Evolutionary conservation across 768 basidiomycete species (phyloP), one percentile per base, ranked within the genome.

Genomic region (Sarcomyxa edulis): DNA sequence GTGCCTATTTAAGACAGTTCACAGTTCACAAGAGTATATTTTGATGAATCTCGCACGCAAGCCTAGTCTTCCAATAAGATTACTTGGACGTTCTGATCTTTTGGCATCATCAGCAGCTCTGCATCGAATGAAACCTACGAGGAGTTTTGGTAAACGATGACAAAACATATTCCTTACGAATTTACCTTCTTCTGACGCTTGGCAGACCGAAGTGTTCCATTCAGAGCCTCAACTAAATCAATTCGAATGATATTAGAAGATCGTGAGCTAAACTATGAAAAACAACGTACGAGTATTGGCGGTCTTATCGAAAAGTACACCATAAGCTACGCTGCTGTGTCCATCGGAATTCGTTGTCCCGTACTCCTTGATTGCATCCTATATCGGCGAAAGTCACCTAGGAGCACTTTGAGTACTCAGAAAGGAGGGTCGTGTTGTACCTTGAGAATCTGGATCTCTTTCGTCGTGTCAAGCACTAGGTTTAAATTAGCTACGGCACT

Each of bases 21-120:
- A n/a, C n/a, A n/a, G n/a, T n/a, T n/a, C n/a, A n/a, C n/a, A n/a
- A n/a, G n/a, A n/a, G n/a, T n/a, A n/a, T n/a, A n/a, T n/a, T n/a
- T n/a, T n/a, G n/a, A n/a, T n/a, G n/a, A n/a, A n/a, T n/a, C n/a
- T n/a, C n/a, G n/a, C n/a, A n/a, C n/a, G n/a, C n/a, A n/a, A n/a
- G n/a, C n/a, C 27, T 40, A 48, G 43, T 47, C 49, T 35, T 63
- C 62, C n/a, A 71, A 47, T 34, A 64, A 50, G 3, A 65, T 56
- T 16, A 72, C 66, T 32, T 61, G 61, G 4, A 70, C 68, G 39
- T 70, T 68, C 46, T 71, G 70, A 48, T 71, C 69, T 46, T 54
- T 66, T 22, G 69, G 71, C 67, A 71, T 71, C 67, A 73, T 69
- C 40, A 73, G 43, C 7, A 73, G 55, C 48, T 73, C 71, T 11